Evolutionary conservation across 2,329 filamentous ascomycete genomes (phyloP), one percentile per base, ranked within the genome.

Genomic region (Pestalotiopsis sp.): DNA sequence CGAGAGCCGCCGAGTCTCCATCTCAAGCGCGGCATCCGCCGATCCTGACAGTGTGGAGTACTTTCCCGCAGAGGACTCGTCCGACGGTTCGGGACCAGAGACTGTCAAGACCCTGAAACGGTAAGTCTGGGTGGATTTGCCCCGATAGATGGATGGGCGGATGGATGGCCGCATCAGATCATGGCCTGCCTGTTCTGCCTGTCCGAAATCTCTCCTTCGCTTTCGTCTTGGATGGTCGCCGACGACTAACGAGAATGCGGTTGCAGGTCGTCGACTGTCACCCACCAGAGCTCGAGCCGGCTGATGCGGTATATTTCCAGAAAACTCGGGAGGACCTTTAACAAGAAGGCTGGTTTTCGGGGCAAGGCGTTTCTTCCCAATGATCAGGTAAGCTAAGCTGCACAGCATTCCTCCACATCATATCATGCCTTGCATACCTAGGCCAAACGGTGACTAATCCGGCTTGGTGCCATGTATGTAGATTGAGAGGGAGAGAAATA

Each of bases 281-380:
- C 48, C 10, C 24, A 35, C 24, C 62, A 65, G 17, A 65, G 44
- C 48, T 55, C 44, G 4, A 56, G 26, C 22, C 62, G 62, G 39
- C 14, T 65, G 13, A n/a, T 65, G 17, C 62, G 62, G 44, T 65
- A 65, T 56, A 24, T 65, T 38, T 65, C 62, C 62, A 65, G 39
- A 48, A 65, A 65, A 38, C 48, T 65, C 17, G 62, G 62, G 24
- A 65, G 62, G 30, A 55, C 44, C 14, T 65, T 65, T n/a, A 65
- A 65, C 26, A 65, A 65, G 62, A 65, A 56, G 44, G 62, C 62
- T 14, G 62, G 62, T 7, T 65, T 65, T 48, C 44, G 62, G n/a
- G 62, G 62, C 5, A 65, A 56, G n/a, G 62, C 62, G 6, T 65
- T 65, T 38, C 48, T 65, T 13, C 62, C 62, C 2, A 65, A 65